Evolutionary conservation across 83 land plant genomes (phyloP).

Genomic region (Larix sibirica): DNA sequence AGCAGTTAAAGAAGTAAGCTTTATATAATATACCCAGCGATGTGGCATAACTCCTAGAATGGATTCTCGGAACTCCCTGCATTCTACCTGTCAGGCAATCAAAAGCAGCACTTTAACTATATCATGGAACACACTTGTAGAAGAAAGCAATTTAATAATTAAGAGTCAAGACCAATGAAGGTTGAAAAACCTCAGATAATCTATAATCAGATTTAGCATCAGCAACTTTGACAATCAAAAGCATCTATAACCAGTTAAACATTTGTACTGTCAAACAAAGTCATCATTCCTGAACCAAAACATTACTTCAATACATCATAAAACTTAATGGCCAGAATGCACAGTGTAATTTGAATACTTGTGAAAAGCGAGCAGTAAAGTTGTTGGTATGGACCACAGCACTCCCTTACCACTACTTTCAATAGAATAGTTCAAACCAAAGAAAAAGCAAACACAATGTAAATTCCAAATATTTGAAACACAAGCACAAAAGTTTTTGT

Average conservation of each 20-base stretch:
- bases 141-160: not conserved
- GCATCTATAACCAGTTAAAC: not conserved
- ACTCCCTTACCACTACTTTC: too few species aligned
- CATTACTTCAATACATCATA: not conserved
- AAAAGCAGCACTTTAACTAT: not conserved
- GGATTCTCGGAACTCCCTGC: conserved; percentile 95
- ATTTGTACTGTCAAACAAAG: not conserved
- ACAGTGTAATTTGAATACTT: not conserved
- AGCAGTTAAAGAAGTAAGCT: not conserved
- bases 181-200: not conserved
- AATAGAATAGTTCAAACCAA: too few species aligned
- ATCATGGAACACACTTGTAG: not conserved
- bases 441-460: too few species aligned
- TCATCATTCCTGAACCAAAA: not conserved
- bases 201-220: too few species aligned
- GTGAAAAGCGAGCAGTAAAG: too few species aligned
- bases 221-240: not conserved
- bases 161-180: not conserved
- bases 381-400: too few species aligned
- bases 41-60: conserved; percentile 97
- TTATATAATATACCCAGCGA: conserved; percentile 71
- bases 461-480: not conserved
- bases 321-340: not conserved
- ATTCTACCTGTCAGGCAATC: conserved; percentile 61
- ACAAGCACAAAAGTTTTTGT: not conserved